Percentiles rank a stretch among this genome's conserved stretches.
Evolutionary conservation across 2,329 filamentous ascomycete species (phyloP).

Genomic region (Mollisia scopiformis): DNA sequence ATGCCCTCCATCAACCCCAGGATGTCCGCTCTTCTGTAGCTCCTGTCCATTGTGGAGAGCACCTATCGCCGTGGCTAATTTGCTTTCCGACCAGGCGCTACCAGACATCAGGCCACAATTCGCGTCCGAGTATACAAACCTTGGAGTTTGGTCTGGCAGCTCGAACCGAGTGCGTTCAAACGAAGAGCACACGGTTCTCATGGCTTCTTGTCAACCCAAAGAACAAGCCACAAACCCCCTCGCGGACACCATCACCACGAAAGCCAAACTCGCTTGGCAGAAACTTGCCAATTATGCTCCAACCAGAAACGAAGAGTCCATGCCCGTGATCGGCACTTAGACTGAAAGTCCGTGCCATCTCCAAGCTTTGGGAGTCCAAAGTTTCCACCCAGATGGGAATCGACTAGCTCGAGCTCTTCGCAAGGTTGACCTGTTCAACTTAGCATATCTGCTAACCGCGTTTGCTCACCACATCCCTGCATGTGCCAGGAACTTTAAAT

Average conservation of each 20-base stretch:
- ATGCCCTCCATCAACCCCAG: neutral
- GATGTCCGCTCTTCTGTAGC: neutral
- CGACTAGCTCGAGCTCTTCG: neutral
- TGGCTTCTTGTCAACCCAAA: neutral
- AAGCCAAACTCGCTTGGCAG: neutral
- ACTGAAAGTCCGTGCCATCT: neutral
- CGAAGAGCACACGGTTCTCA: neutral
- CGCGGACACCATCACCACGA: no score
- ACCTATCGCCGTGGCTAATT: neutral
- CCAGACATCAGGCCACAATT: neutral
- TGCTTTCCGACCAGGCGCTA: neutral
- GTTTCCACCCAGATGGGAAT: neutral
- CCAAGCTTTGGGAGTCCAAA: neutral
- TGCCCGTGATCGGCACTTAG: neutral
- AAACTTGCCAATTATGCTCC: no score
- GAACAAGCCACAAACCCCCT: no score
- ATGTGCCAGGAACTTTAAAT: neutral
- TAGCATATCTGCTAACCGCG: neutral
- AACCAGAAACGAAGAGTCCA: neutral
- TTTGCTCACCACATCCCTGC: neutral
- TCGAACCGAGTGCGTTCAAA: neutral
- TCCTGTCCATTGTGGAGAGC: neutral
- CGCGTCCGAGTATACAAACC: neutral
- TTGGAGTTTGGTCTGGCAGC: neutral
- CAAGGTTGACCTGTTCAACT: neutral